These are phyloP conservation scores for Gigaspora rosea DNA, from an alignment of 192 early-diverging fungal genomes.

Conservation along the genomic window DNA sequence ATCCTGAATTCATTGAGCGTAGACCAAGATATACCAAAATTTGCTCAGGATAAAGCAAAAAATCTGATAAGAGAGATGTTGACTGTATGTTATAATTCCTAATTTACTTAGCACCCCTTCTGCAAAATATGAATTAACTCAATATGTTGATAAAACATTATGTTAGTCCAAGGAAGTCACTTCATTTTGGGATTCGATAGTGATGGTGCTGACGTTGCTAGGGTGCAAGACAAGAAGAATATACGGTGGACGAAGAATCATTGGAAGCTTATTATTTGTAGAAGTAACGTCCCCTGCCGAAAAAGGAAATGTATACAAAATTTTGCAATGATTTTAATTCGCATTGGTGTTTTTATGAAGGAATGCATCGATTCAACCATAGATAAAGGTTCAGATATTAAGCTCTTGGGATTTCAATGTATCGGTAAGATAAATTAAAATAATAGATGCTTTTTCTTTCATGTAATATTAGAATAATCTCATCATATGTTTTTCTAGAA, in stretches of 20 bases:
- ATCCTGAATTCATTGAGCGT: neutral
- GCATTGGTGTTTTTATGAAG: conserved; percentile 13
- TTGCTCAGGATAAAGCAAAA: conserved; percentile 6
- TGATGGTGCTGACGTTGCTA: conserved; percentile 10
- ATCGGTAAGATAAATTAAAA: conserved; percentile 3
- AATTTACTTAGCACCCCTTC: conserved; percentile 5
- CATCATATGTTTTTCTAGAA: conserved; percentile 8
- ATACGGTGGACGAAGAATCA: neutral
- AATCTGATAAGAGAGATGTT: conserved; percentile 12
- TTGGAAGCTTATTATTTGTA: conserved; percentile 7
- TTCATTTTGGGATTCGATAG: conserved; percentile 18
- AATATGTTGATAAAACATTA: conserved; percentile 3
- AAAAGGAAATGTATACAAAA: conserved; percentile 16
- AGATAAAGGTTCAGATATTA: conserved; percentile 23
- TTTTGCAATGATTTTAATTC: conserved; percentile 27
- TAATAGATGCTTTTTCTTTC: neutral
- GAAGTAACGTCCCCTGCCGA: conserved; percentile 12
- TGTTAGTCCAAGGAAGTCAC: conserved; percentile 21
- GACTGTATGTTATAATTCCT: conserved; percentile 14
- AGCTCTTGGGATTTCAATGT: conserved; percentile 10
- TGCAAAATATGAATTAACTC: conserved; percentile 5
- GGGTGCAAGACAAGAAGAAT: conserved; percentile 11
- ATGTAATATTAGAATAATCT: neutral
- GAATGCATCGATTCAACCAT: conserved; percentile 17
- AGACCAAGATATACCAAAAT: conserved; percentile 9